Evolutionary conservation across 2,329 filamentous ascomycete genomes (phyloP), one percentile per base, ranked within the genome.

Genomic region (Colletotrichum sp.): DNA sequence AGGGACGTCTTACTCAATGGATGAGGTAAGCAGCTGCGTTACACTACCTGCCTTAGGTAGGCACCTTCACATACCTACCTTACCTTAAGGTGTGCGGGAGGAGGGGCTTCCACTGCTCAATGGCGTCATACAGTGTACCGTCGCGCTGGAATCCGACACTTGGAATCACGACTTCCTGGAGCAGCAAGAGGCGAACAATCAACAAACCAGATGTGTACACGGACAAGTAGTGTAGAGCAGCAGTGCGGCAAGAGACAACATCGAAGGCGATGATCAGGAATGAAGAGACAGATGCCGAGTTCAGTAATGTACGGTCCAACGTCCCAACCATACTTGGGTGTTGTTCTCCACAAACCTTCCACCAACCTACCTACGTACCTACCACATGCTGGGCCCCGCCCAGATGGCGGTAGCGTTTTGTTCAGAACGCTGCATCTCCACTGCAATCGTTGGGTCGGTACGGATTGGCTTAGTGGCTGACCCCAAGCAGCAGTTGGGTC

Each of bases 1-100:
- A 22, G 27, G 39, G 39, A 30, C n/a, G 11, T 62, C 57, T 69
- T n/a, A n/a, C 2, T 25, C 15, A 15, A 19, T 25, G n/a, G 71
- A 59, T 74, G 71, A 74, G 67, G 59, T 74, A 71, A 74, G 71
- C 71, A 62, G 15, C 44, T 44, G 19, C 39, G 39, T n/a, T n/a
- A n/a, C 39, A 12, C 32, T 25, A 25, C 30, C 30, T 15, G 34
- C 34, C 34, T 16, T 36, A 36, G 34, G 15, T 39, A 39, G 34
- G 15, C 36, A 39, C 36, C 36, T 39, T 32, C 11, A 32, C 30
- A 12, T 32, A 32, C 2, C 3, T 30, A 30, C 30, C 9, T 30
- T 52, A 8, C n/a, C 22, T 25, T 13, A 55, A 55, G 12, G 13
- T 39, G 13, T 44, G 30, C 27, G 16, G 6, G 25, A 36, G 34